Conservation (phyloP, 108 stramenopile genomes). For the Skeletonema tropicum region DNA sequence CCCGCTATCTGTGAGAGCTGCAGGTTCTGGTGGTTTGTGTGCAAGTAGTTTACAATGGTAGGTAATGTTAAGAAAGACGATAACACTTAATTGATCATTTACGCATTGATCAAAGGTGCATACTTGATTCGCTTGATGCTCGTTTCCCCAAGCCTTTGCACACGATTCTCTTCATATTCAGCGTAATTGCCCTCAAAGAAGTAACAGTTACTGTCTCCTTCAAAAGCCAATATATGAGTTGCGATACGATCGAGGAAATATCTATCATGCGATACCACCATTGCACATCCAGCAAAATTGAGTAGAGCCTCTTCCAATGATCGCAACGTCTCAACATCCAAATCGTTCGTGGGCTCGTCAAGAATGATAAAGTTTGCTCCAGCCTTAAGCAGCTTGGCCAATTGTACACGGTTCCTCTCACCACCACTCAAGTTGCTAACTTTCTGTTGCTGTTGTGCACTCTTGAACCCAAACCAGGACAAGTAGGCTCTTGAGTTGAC, state of each 20-base stretch:
- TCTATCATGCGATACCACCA: slow-evolving; percentile 96
- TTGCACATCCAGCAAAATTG: slow-evolving; percentile 92
- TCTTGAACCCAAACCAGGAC: slow-evolving; percentile 93
- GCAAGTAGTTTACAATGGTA: slow-evolving; percentile 8
- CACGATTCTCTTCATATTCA: slow-evolving; percentile 81
- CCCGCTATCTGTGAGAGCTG: slow-evolving; percentile 68
- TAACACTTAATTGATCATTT: slow-evolving; percentile 8
- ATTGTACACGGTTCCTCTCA: slow-evolving; percentile 91
- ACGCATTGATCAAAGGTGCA: slow-evolving; percentile 83
- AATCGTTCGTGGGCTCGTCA: slow-evolving; percentile 94
- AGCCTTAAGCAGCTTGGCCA: slow-evolving; percentile 89
- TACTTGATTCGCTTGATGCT: slow-evolving; percentile 86
- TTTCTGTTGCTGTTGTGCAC: slow-evolving; percentile 82
- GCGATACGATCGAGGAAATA: slow-evolving; percentile 95
- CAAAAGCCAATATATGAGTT: slow-evolving; percentile 95
- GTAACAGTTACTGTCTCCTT: slow-evolving; percentile 87
- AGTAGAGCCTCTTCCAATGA: slow-evolving; percentile 92
- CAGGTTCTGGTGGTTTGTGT: slow-evolving; percentile 46
- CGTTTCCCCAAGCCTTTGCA: slow-evolving; percentile 77
- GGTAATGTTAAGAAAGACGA: not conserved
- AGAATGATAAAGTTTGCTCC: slow-evolving; percentile 90
- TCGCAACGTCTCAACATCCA: slow-evolving; percentile 89
- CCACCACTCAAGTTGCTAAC: slow-evolving; percentile 91
- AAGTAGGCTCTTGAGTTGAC: slow-evolving; percentile 90
- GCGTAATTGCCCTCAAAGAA: slow-evolving; percentile 92